Conservation (phyloP, 768 basidiomycete genomes). For the Suillus decipiens region DNA sequence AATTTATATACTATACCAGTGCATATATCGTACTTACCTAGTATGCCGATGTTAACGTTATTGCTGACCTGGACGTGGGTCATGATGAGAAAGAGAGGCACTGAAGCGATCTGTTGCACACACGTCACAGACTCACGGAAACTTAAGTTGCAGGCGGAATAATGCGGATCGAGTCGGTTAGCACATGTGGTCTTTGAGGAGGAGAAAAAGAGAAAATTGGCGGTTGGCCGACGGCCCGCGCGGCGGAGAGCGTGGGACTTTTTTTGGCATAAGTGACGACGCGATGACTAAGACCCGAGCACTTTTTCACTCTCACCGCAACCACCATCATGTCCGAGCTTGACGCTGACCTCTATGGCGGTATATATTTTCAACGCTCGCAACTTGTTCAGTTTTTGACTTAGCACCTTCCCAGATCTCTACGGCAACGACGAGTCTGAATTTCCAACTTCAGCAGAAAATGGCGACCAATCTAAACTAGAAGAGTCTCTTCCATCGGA, state of each 20-base stretch:
- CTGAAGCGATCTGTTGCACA: not conserved
- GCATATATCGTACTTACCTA: conserved; percentile 39
- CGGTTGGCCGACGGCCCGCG: conserved; percentile 17
- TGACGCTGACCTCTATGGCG: conserved; percentile 89
- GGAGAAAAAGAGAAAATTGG: conserved; percentile 1
- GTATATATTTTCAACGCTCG: conserved; percentile 40
- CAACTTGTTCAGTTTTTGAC: not conserved
- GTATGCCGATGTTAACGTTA: conserved; percentile 46
- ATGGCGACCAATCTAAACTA: conserved; percentile 33
- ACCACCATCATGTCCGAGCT: conserved; percentile 59
- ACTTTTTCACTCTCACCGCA: conserved; percentile 35
- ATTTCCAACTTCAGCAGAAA: conserved; percentile 49
- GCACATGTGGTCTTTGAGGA: not conserved
- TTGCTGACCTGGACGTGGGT: conserved; percentile 15
- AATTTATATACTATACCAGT: not conserved
- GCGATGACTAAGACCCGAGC: conserved; percentile 29
- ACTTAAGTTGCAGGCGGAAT: not conserved
- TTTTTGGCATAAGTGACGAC: not conserved
- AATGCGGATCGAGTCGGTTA: not conserved
- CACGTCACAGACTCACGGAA: conserved; percentile 3
- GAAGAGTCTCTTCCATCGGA: conserved; percentile 31
- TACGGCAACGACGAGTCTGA: conserved; percentile 67
- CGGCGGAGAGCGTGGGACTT: conserved; percentile 26
- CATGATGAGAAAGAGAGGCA: conserved; percentile 4
- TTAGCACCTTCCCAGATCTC: conserved; percentile 45